Conservation (phyloP, 768 basidiomycete genomes). For the Naematelia encephala region DNA sequence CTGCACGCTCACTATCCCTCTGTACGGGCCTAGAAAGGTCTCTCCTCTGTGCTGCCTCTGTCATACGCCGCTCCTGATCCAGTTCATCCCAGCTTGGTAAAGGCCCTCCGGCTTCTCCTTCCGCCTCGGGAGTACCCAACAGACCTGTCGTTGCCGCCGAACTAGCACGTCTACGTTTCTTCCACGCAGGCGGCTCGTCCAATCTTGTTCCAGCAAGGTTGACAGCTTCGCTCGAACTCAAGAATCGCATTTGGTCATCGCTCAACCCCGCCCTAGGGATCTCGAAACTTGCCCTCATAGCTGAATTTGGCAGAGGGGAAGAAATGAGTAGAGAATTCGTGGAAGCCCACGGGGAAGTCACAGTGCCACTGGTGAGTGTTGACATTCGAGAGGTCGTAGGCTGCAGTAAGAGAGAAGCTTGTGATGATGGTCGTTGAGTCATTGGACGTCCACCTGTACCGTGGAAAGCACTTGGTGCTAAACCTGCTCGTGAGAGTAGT, state of each 20-base stretch:
- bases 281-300: slow-evolving; percentile 34
- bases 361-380: slow-evolving; percentile 2
- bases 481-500: slow-evolving; percentile 27
- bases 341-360: slow-evolving; percentile 31
- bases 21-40: slow-evolving; percentile 8
- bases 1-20: not conserved
- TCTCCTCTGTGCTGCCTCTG: slow-evolving; percentile 16
- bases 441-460: not conserved
- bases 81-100: slow-evolving; percentile 22
- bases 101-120: slow-evolving; percentile 4
- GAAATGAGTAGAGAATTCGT: slow-evolving; percentile 33
- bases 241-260: slow-evolving; percentile 36
- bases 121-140: not conserved
- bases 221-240: slow-evolving; percentile 25
- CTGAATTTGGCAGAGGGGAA: slow-evolving; percentile 32
- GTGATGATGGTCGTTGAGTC: slow-evolving; percentile 4
- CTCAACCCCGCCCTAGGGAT: slow-evolving; percentile 34
- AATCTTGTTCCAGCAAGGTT: slow-evolving; percentile 19
- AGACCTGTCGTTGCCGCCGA: slow-evolving; percentile 6
- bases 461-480: slow-evolving; percentile 1
- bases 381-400: slow-evolving; percentile 30
- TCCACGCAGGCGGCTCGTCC: slow-evolving; percentile 19
- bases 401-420: slow-evolving; percentile 30
- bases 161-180: slow-evolving; percentile 7
- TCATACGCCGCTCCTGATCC: slow-evolving; percentile 18